These are phyloP conservation scores for Lasiodiplodia sp. DNA, from an alignment of 2,329 filamentous ascomycete genomes.

Conservation along the genomic window DNA sequence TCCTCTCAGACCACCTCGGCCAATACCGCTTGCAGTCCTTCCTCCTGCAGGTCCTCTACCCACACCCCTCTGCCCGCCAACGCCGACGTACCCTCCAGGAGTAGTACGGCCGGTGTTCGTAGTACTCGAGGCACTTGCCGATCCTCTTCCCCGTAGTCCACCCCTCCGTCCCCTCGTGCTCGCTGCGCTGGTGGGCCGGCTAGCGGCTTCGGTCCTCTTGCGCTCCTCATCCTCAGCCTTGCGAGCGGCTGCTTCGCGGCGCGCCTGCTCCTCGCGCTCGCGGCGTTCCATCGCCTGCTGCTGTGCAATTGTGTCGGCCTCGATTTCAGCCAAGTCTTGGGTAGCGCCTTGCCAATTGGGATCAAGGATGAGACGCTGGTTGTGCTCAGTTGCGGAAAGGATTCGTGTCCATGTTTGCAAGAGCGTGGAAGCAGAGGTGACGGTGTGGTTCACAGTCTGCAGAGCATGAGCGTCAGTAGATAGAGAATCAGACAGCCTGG, in stretches of 20 bases:
- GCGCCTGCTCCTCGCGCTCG: slow-evolving; percentile 78
- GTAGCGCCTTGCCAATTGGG: slow-evolving; percentile 88
- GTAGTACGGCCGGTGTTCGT: slow-evolving; percentile 40
- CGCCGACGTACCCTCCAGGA: slow-evolving; percentile 49
- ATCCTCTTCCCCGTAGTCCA: slow-evolving; percentile 34
- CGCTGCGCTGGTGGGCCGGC: slow-evolving; percentile 48
- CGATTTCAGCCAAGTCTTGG: slow-evolving; percentile 84
- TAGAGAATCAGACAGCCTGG: neutral
- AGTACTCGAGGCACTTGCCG: slow-evolving; percentile 31
- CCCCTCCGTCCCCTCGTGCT: slow-evolving; percentile 45
- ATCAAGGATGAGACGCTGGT: slow-evolving; percentile 88
- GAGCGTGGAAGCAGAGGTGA: slow-evolving; percentile 84
- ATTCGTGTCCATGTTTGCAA: slow-evolving; percentile 97
- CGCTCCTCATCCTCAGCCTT: slow-evolving; percentile 61
- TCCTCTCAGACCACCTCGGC: slow-evolving; percentile 11
- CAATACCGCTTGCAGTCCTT: slow-evolving; percentile 24
- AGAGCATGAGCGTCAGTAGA: slow-evolving; percentile 11
- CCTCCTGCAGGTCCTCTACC: slow-evolving; percentile 45
- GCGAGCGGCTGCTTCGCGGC: slow-evolving; percentile 71
- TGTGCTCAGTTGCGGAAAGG: slow-evolving; percentile 95
- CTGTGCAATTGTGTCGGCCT: slow-evolving; percentile 76
- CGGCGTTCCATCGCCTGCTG: slow-evolving; percentile 80
- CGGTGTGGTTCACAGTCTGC: slow-evolving; percentile 83
- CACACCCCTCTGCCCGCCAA: slow-evolving; percentile 56
- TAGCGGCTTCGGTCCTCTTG: slow-evolving; percentile 66